Percentiles rank a stretch among this genome's conserved stretches.
Conservation (phyloP, 768 basidiomycete species). For the Tricholoma bakamatsutake region DNA sequence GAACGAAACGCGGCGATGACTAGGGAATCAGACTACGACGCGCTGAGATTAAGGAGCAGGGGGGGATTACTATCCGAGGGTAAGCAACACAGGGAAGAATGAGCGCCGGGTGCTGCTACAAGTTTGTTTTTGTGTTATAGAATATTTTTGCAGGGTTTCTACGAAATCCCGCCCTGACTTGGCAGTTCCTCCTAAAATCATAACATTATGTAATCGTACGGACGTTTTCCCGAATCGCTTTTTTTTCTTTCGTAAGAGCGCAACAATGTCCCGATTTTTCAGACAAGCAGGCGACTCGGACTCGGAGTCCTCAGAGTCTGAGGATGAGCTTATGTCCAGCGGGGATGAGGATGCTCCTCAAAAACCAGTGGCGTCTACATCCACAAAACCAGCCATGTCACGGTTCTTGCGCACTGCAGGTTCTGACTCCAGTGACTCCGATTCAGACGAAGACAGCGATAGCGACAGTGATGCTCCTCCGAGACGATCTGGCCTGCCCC, state of each 20-base stretch:
- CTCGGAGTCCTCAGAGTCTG: constrained; percentile 63
- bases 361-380: constrained; percentile 35
- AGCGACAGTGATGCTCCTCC: constrained; percentile 41
- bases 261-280: constrained; percentile 81
- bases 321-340: constrained; percentile 75
- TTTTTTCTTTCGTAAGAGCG: background rate
- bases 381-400: constrained; percentile 63
- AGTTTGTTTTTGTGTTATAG: too few relatives aligned
- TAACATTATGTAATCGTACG: background rate
- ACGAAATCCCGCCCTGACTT: too few relatives aligned
- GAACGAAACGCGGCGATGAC: constrained; percentile 22
- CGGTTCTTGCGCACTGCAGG: constrained; percentile 68
- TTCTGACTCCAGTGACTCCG: constrained; percentile 54
- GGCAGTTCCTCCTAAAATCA: too few relatives aligned
- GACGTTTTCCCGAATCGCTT: background rate
- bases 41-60: constrained; percentile 20
- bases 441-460: constrained; percentile 51
- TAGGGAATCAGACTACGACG: constrained; percentile 20
- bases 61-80: constrained; percentile 13
- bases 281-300: constrained; percentile 81
- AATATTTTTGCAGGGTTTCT: too few relatives aligned
- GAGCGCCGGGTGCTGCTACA: constrained; percentile 12
- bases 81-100: constrained; percentile 22
- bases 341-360: constrained; percentile 60
- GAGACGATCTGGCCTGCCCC: constrained; percentile 28